Base-by-base conservation (phyloP, 495 filamentous ascomycete species). In the Aspergillus incahuasiensis region DNA sequence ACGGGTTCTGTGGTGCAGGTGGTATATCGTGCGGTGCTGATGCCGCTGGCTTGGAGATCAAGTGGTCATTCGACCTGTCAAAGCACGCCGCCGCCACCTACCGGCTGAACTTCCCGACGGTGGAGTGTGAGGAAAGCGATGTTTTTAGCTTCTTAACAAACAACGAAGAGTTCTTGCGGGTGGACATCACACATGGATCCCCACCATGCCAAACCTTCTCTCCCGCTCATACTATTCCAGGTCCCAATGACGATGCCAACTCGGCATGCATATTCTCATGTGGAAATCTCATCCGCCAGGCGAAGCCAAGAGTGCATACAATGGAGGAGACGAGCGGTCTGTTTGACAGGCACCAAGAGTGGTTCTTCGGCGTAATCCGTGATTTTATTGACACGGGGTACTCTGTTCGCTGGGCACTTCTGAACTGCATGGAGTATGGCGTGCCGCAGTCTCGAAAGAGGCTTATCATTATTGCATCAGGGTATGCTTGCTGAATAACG, bases 151-250 rank as follows among this genome's bases (percentile, higher is more conserved):
- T 77, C 13, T 41, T 75, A 7, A 66, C 66, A 0, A 67, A 68
- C 18, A 35, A 64, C 9, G 35, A 59, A 39, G 24, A 60, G 11
- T 55, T 71, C 49, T 49, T 72, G 16, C 64, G 63, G 20, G 80
- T 89, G 0, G 91, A 96, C 60, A 73, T 95, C 18, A 73, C 87
- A 2, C 92, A 97, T 52, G 66, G 92, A 0, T 94, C 89, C 0
- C 90, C 90, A 0, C 92, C 92, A 0, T 97, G 92, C 48, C 89
- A 94, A 56, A 82, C 81, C 6, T 96, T 86, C 68, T 95, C 89
- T 0, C 82, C 84, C 0, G 89, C 88, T 0, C 88, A 96, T 54
- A 92, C 89, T 0, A 67, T 77, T 3, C 59, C 74, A 0, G 81
- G 83, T 1, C 72, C 77, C 9, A 76, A 89, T 35, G 91, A 95